A percentile compares a stretch with the other conserved stretches of the same genome.
phyloP scores from a whole-genome alignment of 2,329 filamentous ascomycete species.

The Alternaria incomplexa region DNA sequence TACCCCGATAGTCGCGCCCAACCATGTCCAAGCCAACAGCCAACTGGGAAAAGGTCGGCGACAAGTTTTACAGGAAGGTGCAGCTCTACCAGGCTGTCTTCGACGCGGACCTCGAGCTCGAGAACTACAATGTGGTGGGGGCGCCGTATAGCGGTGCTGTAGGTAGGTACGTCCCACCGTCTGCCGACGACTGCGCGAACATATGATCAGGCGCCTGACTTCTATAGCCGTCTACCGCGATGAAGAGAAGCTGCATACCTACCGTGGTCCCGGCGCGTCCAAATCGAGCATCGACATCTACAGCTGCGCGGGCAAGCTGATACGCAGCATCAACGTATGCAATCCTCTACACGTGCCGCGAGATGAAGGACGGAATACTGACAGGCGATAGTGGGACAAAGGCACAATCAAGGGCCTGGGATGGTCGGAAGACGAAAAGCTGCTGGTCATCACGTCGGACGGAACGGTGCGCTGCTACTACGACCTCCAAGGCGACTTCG shows the following conservation, averaged over 20 bases:
- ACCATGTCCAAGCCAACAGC: slow-evolving; percentile 70
- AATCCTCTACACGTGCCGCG: slow-evolving; percentile 1
- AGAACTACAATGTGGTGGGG: slow-evolving; percentile 90
- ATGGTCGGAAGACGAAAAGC: slow-evolving; percentile 94
- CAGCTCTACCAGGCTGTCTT: slow-evolving; percentile 94
- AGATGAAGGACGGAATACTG: slow-evolving; percentile 5
- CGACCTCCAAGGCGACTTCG: slow-evolving; percentile 93
- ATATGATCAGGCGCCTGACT: slow-evolving; percentile 31
- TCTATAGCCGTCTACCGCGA: slow-evolving; percentile 83
- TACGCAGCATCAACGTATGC: slow-evolving; percentile 73
- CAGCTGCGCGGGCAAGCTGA: slow-evolving; percentile 86
- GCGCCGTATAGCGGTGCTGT: slow-evolving; percentile 93
- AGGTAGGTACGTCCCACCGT: slow-evolving; percentile 62
- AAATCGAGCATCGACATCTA: slow-evolving; percentile 94
- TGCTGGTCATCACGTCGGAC: slow-evolving; percentile 86
- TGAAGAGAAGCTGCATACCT: slow-evolving; percentile 81
- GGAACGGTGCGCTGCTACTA: slow-evolving; percentile 90
- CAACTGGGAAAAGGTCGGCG: slow-evolving; percentile 92
- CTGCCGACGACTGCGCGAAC: slow-evolving; percentile 3
- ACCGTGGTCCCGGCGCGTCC: slow-evolving; percentile 71
- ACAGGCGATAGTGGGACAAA: slow-evolving; percentile 75
- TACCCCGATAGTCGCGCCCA: slow-evolving; percentile 16
- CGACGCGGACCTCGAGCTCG: slow-evolving; percentile 89
- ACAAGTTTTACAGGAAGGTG: slow-evolving; percentile 93
- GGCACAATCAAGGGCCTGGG: slow-evolving; percentile 85